Percentiles rank a stretch among this genome's conserved stretches.
These are phyloP conservation scores for Neophaeococcomyces aloes DNA, from an alignment of 2,329 filamentous ascomycete species.

Conservation along the genomic window DNA sequence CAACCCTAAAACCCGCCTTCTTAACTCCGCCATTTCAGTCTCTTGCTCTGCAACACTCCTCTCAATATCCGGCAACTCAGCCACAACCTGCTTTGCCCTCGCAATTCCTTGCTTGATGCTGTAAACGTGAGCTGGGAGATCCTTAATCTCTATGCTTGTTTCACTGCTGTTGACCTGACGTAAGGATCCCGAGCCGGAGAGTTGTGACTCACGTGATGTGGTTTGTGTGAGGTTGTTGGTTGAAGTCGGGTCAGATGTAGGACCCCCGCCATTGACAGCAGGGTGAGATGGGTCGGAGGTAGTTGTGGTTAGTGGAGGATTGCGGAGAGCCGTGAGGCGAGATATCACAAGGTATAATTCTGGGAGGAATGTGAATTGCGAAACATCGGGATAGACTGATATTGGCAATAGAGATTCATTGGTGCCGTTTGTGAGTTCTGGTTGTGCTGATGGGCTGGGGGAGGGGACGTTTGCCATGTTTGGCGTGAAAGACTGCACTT, in stretches of 20 bases:
- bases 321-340: slow-evolving; percentile 44
- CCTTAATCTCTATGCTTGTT: slow-evolving; percentile 51
- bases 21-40: slow-evolving; percentile 33
- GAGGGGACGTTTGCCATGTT: slow-evolving; percentile 1
- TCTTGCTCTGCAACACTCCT: slow-evolving; percentile 36
- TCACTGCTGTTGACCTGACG: slow-evolving; percentile 20
- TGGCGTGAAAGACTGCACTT: slow-evolving; percentile 3
- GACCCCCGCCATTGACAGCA: slow-evolving; percentile 19
- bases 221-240: slow-evolving; percentile 18
- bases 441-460: background rate
- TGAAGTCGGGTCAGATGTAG: slow-evolving; percentile 23
- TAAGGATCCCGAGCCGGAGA: slow-evolving; percentile 24
- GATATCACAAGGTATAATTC: slow-evolving; percentile 68
- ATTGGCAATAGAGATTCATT: background rate
- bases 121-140: slow-evolving; percentile 68
- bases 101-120: slow-evolving; percentile 74
- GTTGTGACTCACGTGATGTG: slow-evolving; percentile 23
- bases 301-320: slow-evolving; percentile 37
- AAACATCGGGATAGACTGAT: slow-evolving; percentile 57
- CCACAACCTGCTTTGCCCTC: slow-evolving; percentile 51
- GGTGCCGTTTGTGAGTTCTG: background rate
- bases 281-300: slow-evolving; percentile 28
- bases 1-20: slow-evolving; percentile 30
- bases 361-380: slow-evolving; percentile 76
- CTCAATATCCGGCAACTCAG: slow-evolving; percentile 34